Base-by-base conservation (phyloP, 805 yeast genomes). In the Lachancea thermotolerans region DNA sequence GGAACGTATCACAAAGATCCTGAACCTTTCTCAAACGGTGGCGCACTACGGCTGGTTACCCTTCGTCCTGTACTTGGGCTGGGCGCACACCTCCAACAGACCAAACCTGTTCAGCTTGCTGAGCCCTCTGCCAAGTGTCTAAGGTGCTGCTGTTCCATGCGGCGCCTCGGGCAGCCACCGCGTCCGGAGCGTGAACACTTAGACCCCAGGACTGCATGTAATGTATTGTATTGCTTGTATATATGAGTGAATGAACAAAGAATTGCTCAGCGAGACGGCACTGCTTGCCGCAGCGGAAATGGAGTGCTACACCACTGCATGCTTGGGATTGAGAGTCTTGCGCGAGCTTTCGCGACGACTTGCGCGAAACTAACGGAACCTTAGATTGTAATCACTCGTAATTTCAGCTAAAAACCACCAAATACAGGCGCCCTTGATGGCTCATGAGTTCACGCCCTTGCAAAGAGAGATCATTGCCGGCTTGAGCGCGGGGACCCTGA, bases 41-140 rank as follows among this genome's bases (percentile, higher is more conserved):
- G 85, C 91, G 48, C 99, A 95, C 70, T 93, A 89, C 69, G 97
- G 98, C 39, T 93, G 95, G 87, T 82, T 93, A 59, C 99, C 99
- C 46, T 85, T 93, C 64, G 82, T 93, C 54, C 73, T 93, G 62
- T 93, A 93, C 74, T 72, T 93, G 57, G 99, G 93, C 39, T 84
- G 89, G 89, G 66, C 77, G 47, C 79, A 86, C 56, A 81, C 91
- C 52, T 74, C 88, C 46, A 84, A 83, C 67, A 86, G 84, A 69
- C 97, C 97, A 52, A 80, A 81, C 53, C 72, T 91, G 62, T 74
- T 91, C 66, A 64, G 64, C 42, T 43, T 65, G 43, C 58, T 65
- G 41, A 61, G 67, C 12, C 69, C 69, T 45, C 49, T 65, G 35
- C 69, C 69, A 56, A 65, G 69, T 56, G 63, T 61, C 45, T 59